Base-by-base conservation (phyloP, 345 rosid species). In the Populus alba region DNA sequence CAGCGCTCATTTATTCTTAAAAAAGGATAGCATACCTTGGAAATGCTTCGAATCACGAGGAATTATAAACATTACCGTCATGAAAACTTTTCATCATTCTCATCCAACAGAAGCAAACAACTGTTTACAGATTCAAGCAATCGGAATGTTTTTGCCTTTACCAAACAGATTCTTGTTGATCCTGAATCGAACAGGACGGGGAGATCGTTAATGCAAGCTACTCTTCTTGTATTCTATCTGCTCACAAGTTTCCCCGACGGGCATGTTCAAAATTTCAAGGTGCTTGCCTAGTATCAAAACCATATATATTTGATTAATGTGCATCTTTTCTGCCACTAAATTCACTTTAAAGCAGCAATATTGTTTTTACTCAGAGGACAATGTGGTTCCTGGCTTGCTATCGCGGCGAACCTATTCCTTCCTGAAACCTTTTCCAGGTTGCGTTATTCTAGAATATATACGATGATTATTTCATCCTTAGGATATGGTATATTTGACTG, bases 221-320 rank as follows among this genome's bases (percentile, higher is more conserved):
- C 82, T n/a, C 78, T 87, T 81, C 83, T 88, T 18, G 86, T 81
- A 13, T 68, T 87, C 72, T 84, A 72, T 79, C 87, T 88, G 57
- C 78, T 88, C 37, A 4, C 62, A 13, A 80, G 86, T 68, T 85
- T 84, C 72, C 93, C 91, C 35, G 23, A 70, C 83, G 0, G 67
- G 23, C 25, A 66, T 90, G 55, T 87, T 90, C 86, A 85, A 77
- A 53, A 66, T 90, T 69, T 67, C 86, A 75, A 90, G 93, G 90
- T 87, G 67, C 61, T 53, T 73, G 37, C 43, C 16, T 4, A 16
- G 49, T 51, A 67, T 69, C 38, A 69, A 29, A 22, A 37, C 17
- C 66, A 15, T 62, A 7, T 1, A 10, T 38, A 31, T 31, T 45
- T 2, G 23, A 27, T 75, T 76, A 22, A 76, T 65, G 37, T 45